A percentile compares a stretch with the other conserved stretches of the same genome.
phyloP scores from a whole-genome alignment of 345 rosid genomes.

The Aegle marmelos region DNA sequence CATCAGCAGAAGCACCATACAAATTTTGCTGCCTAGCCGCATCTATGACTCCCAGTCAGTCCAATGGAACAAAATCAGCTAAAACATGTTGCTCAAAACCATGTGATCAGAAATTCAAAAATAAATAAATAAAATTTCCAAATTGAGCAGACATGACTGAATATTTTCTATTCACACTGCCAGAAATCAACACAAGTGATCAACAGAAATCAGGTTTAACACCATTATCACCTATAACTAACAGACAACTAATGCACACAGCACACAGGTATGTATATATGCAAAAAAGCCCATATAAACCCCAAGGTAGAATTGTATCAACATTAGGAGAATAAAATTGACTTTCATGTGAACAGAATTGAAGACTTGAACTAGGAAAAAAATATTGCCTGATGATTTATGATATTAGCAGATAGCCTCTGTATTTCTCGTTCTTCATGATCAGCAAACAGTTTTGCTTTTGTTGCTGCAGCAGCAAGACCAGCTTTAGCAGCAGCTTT shows the following conservation, averaged over 20 bases:
- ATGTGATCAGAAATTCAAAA: not conserved
- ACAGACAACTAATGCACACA: not conserved
- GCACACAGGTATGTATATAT: not conserved
- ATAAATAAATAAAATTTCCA: not conserved
- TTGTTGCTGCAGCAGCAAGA: conserved; percentile 93
- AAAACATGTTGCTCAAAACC: not conserved
- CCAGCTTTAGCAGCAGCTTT: conserved; percentile 82
- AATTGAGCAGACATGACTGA: not conserved
- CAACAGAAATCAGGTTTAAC: not conserved
- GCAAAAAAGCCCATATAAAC: not conserved
- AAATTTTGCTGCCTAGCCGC: not conserved
- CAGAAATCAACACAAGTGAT: not conserved
- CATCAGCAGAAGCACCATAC: not conserved
- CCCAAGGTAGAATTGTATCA: not conserved
- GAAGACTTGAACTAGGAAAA: not conserved
- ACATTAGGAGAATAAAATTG: not conserved
- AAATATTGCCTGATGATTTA: conserved; percentile 80
- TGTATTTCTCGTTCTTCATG: conserved; percentile 99
- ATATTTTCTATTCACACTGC: not conserved
- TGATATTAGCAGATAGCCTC: conserved; percentile 88
- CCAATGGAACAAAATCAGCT: not conserved
- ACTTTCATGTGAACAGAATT: not conserved
- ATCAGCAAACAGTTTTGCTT: conserved; percentile 95
- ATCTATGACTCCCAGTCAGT: not conserved
- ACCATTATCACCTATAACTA: conserved; percentile 1